A percentile compares a stretch with the other conserved stretches of the same genome.
Evolutionary conservation across 768 basidiomycete species (phyloP).

Genomic region (Tricholoma furcatifolium): DNA sequence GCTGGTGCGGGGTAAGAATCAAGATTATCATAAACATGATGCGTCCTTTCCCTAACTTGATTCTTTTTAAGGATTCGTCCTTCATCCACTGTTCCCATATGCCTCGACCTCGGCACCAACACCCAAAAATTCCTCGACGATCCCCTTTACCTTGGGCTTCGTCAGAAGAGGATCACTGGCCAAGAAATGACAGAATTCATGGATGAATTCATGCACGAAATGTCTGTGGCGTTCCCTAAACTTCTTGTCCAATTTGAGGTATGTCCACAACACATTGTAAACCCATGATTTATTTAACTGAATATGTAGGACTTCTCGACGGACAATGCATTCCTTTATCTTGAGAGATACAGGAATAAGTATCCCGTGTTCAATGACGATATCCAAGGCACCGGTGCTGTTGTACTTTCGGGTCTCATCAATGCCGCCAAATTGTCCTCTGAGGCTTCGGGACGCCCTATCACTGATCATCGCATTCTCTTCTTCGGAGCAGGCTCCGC

Average conservation of each 20-base stretch:
- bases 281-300: not conserved
- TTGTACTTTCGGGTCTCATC: conserved; percentile 86
- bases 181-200: conserved; percentile 77
- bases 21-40: not conserved
- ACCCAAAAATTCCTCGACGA: conserved; percentile 77
- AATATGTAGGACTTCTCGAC: conserved; percentile 78
- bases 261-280: conserved; percentile 10
- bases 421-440: conserved; percentile 82
- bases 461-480: conserved; percentile 78
- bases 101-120: conserved; percentile 89
- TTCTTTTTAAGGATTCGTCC: conserved; percentile 60
- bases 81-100: conserved; percentile 77
- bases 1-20: conserved; percentile 78
- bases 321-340: conserved; percentile 86
- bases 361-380: conserved; percentile 90
- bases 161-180: conserved; percentile 63
- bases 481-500: conserved; percentile 94
- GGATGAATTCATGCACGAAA: conserved; percentile 91
- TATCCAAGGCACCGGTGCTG: conserved; percentile 89
- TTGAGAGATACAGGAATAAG: conserved; percentile 69
- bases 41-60: not conserved
- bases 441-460: conserved; percentile 63
- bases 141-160: conserved; percentile 86
- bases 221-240: conserved; percentile 72
- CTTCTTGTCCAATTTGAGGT: conserved; percentile 86